These are phyloP conservation scores for Colletotrichum noveboracense DNA, from an alignment of 2,329 filamentous ascomycete species.

Conservation along the genomic window DNA sequence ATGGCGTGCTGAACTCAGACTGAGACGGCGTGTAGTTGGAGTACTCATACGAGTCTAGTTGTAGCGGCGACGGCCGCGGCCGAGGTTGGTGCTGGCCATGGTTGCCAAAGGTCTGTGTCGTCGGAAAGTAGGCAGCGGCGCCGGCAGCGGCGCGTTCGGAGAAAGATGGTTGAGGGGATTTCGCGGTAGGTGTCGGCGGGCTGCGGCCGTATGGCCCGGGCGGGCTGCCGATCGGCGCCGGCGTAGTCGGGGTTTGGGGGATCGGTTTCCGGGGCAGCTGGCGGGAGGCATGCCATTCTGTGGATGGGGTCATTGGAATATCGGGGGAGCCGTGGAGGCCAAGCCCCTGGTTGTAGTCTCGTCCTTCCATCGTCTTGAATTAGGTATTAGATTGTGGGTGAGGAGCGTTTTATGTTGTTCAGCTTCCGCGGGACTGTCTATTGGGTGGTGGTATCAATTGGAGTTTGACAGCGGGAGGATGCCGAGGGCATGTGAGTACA, in stretches of 20 bases:
- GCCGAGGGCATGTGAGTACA: background rate
- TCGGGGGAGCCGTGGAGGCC: background rate
- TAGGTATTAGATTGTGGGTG: background rate
- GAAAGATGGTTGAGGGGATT: slow-evolving; percentile 2
- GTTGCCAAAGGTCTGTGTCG: background rate
- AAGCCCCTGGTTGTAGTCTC: background rate
- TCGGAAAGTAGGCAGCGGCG: slow-evolving; percentile 1
- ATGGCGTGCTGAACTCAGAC: slow-evolving; percentile 2
- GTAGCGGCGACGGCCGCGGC: slow-evolving; percentile 14
- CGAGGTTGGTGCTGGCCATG: background rate
- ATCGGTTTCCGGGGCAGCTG: slow-evolving; percentile 4
- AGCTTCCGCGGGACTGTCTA: background rate
- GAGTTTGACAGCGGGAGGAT: background rate
- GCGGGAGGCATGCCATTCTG: slow-evolving; percentile 1
- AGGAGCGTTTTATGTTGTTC: background rate
- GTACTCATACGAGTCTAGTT: slow-evolving; percentile 11
- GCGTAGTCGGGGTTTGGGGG: background rate
- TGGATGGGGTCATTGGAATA: slow-evolving; percentile 3
- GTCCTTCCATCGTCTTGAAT: background rate
- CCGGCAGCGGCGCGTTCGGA: slow-evolving; percentile 1
- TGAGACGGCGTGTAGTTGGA: slow-evolving; percentile 11
- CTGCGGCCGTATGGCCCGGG: slow-evolving; percentile 1
- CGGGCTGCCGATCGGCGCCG: slow-evolving; percentile 14
- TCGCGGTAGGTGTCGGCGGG: background rate
- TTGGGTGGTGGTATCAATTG: background rate